Evolutionary conservation across 805 yeast genomes (phyloP).

Genomic region (Saccharomycopsis sp.): DNA sequence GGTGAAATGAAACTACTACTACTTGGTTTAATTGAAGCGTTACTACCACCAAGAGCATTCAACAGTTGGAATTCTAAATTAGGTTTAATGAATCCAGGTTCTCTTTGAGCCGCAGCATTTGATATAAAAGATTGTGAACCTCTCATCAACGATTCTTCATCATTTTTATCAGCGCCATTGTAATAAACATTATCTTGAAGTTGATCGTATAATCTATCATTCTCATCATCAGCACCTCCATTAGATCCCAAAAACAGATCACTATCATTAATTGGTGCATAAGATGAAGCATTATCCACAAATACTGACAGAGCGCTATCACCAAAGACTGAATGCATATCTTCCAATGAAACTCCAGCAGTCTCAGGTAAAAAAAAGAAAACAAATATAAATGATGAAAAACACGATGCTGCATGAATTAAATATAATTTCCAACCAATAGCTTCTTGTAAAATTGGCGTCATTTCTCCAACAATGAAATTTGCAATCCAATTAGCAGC

Average conservation of each 20-base stretch:
- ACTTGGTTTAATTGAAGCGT: slow-evolving; percentile 4
- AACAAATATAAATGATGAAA: slow-evolving; percentile 66
- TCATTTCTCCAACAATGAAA: slow-evolving; percentile 86
- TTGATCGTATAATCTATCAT: slow-evolving; percentile 8
- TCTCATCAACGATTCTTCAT: slow-evolving; percentile 15
- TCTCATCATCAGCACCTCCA: slow-evolving; percentile 15
- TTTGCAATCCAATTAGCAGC: slow-evolving; percentile 93
- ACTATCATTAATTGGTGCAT: slow-evolving; percentile 24
- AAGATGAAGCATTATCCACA: slow-evolving; percentile 27
- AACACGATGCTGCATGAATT: slow-evolving; percentile 74
- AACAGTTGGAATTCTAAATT: slow-evolving; percentile 9
- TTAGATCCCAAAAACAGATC: slow-evolving; percentile 21
- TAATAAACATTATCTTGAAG: slow-evolving; percentile 2
- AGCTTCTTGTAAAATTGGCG: slow-evolving; percentile 73
- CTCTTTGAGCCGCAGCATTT: slow-evolving; percentile 18
- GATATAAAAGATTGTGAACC: slow-evolving; percentile 14
- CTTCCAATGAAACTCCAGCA: slow-evolving; percentile 80
- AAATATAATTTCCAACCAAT: slow-evolving; percentile 78
- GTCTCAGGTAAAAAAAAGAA: slow-evolving; percentile 80
- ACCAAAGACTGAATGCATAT: slow-evolving; percentile 86
- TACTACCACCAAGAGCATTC: slow-evolving; percentile 3
- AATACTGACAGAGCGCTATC: slow-evolving; percentile 39
- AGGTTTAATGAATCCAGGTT: slow-evolving; percentile 8
- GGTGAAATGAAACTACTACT: slow-evolving; percentile 11
- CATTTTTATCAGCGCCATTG: slow-evolving; percentile 1